These are phyloP conservation scores for Casaregolazyma suthepensis DNA, from an alignment of 1,139 yeast species.

Conservation along the genomic window DNA sequence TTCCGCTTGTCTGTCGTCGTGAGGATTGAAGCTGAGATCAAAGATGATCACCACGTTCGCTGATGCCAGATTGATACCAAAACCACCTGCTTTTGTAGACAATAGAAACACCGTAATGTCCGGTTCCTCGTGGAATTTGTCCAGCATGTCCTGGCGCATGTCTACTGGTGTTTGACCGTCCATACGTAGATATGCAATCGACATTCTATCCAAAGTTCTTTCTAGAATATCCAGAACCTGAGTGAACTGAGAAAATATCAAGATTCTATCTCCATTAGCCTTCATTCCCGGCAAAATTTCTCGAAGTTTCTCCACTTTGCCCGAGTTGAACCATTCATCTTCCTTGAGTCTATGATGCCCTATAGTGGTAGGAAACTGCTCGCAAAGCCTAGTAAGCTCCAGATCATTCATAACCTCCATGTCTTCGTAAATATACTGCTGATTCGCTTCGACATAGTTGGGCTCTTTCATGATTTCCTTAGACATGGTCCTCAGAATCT, in stretches of 20 bases:
- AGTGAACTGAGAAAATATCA: conserved; percentile 87
- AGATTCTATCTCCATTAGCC: conserved; percentile 61
- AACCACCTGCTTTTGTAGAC: conserved; percentile 97
- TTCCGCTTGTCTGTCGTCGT: conserved; percentile 97
- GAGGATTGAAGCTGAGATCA: conserved; percentile 95
- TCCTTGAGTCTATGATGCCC: conserved; percentile 45
- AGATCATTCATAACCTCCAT: conserved; percentile 96
- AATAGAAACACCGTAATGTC: conserved; percentile 79
- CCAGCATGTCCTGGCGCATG: conserved; percentile 85
- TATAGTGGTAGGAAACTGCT: conserved; percentile 62
- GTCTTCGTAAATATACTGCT: conserved; percentile 73
- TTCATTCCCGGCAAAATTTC: conserved; percentile 57
- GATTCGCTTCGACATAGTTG: conserved; percentile 69
- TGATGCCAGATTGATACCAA: conserved; percentile 92
- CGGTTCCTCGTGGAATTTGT: conserved; percentile 75
- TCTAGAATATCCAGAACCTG: conserved; percentile 87
- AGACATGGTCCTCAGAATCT: conserved; percentile 58
- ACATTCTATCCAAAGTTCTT: conserved; percentile 56
- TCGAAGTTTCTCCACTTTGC: conserved; percentile 59
- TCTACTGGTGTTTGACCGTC: conserved; percentile 96
- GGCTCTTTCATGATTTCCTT: conserved; percentile 74
- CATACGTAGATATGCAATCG: conserved; percentile 70
- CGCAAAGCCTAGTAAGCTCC: conserved; percentile 73
- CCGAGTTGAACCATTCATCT: conserved; percentile 64
- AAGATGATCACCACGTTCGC: conserved; percentile 89